A percentile compares a stretch with the other conserved stretches of the same genome.
These are phyloP conservation scores for Stentor roeselii DNA, from an alignment of 73 alveolate species.

Conservation along the genomic window DNA sequence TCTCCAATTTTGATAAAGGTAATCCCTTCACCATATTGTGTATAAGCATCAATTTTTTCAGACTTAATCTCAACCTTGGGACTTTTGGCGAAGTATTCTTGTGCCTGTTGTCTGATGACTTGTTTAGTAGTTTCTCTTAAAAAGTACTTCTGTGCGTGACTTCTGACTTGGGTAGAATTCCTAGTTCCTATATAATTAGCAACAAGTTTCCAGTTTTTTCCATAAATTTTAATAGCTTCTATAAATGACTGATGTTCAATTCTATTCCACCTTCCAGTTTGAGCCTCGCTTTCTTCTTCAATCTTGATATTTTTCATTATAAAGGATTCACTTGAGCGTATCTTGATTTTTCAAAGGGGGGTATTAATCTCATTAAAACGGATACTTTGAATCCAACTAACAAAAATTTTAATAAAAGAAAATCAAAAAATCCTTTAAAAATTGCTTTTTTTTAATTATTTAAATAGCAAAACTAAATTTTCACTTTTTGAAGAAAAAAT, in stretches of 20 bases:
- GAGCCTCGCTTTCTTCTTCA: neutral
- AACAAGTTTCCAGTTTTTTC: constrained; percentile 71
- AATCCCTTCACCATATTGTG: constrained; percentile 23
- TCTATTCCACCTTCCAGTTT: constrained; percentile 60
- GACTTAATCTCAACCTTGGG: neutral
- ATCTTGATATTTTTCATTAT: neutral
- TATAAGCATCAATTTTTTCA: neutral
- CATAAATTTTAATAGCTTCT: constrained; percentile 59
- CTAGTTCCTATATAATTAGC: constrained; percentile 58
- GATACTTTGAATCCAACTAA: too few species aligned
- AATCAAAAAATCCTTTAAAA: too few species aligned
- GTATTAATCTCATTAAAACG: too few species aligned
- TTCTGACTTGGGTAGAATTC: constrained; percentile 68
- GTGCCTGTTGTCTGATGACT: neutral
- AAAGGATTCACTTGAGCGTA: too few species aligned
- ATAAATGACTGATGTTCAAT: constrained; percentile 63
- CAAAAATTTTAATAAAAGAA: too few species aligned
- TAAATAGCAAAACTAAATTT: too few species aligned
- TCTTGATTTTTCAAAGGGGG: too few species aligned
- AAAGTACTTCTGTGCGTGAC: constrained; percentile 73
- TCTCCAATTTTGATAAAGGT: neutral
- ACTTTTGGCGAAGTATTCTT: neutral
- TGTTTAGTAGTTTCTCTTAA: constrained; percentile 8
- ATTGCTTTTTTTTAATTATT: too few species aligned
- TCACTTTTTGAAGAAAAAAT: too few species aligned